These are phyloP conservation scores for Rickenella mellea DNA, from an alignment of 768 basidiomycete species.

Conservation along the genomic window DNA sequence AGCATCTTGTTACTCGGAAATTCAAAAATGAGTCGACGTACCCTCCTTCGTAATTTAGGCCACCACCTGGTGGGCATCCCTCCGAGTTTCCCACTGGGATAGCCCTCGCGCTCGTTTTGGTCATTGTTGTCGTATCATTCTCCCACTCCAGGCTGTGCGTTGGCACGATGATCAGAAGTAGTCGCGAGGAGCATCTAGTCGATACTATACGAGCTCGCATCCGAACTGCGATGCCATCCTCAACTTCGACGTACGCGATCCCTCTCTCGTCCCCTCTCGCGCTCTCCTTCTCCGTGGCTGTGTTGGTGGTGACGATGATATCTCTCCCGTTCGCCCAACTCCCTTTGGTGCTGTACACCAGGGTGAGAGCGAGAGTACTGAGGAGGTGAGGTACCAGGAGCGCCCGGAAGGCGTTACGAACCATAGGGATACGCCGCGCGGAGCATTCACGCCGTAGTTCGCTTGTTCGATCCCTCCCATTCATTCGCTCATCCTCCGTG, in stretches of 20 bases:
- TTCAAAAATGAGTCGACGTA: no score
- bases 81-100: neutral
- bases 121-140: neutral
- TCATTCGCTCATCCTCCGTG: no score
- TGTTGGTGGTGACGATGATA: constrained; percentile 5
- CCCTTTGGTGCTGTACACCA: no score
- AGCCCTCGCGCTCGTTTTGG: neutral
- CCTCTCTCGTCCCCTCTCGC: no score
- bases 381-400: no score
- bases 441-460: neutral
- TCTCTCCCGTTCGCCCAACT: constrained; percentile 5
- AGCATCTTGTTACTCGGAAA: no score
- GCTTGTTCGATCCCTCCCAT: neutral
- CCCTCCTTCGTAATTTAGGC: neutral
- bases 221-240: constrained; percentile 9
- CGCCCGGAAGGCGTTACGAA: no score
- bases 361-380: no score
- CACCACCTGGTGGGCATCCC: neutral
- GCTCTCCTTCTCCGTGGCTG: constrained; percentile 4
- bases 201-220: constrained; percentile 23
- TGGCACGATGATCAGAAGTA: constrained; percentile 26
- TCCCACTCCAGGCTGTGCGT: constrained; percentile 9
- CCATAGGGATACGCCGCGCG: no score
- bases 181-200: constrained; percentile 42
- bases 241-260: no score